These are phyloP conservation scores for Polychaeton citri DNA, from an alignment of 2,329 filamentous ascomycete species.

Conservation along the genomic window DNA sequence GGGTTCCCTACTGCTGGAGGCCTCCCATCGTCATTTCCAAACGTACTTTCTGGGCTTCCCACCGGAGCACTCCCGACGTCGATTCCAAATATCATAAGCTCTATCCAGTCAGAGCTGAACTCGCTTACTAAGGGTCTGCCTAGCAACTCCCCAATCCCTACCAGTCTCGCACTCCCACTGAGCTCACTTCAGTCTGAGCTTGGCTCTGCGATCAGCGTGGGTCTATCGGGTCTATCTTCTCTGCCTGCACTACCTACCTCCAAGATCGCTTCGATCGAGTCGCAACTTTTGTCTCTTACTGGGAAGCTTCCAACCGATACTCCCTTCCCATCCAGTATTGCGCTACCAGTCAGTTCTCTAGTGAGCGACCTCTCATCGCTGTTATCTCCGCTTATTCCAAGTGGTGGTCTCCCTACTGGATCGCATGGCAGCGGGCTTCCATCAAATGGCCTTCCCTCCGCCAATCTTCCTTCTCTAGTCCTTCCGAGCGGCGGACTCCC, in stretches of 20 bases:
- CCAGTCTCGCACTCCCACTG: background rate
- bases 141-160: background rate
- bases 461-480: too few relatives aligned
- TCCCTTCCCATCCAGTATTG: background rate
- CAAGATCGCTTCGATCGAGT: background rate
- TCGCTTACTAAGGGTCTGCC: background rate
- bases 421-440: too few relatives aligned
- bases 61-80: background rate
- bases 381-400: too few relatives aligned
- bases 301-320: background rate
- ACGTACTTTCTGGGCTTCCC: too few relatives aligned
- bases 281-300: background rate
- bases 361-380: background rate
- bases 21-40: too few relatives aligned
- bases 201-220: background rate
- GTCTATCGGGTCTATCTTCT: background rate
- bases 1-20: too few relatives aligned
- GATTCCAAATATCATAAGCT: background rate
- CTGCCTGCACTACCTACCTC: background rate
- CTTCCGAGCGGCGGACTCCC: too few relatives aligned
- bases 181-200: background rate
- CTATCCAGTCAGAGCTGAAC: background rate
- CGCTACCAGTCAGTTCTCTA: background rate
- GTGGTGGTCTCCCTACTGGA: too few relatives aligned
- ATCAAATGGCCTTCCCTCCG: too few relatives aligned